Evolutionary conservation across 108 stramenopile species (phyloP), one percentile per base, ranked within the genome.

Genomic region (Nitzschia putrida): DNA sequence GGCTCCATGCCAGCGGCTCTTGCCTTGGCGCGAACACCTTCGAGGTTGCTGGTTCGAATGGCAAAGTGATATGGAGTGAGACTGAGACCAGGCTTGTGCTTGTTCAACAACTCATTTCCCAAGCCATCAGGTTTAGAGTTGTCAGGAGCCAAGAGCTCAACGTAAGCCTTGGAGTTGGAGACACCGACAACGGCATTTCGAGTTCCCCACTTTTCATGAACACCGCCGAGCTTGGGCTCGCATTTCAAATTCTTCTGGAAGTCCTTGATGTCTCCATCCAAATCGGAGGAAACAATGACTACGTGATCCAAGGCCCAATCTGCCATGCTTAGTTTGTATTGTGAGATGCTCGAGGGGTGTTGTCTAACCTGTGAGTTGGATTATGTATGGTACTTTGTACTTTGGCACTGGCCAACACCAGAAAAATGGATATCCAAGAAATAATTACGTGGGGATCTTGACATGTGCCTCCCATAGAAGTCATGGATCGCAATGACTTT

Each of bases 261-360:
- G 37, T 63, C 61, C 14, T 63, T 24, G 23, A 63, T 63, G 23
- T 63, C 61, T 20, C 1, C 1, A 2, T 44, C 61, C 44, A 63
- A 22, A 22, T 63, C 61, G 8, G 42, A 63, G 8, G 61, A 8
- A 18, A 43, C 61, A 10, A 63, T 47, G 10, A 63, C 61, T 14
- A 63, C 61, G 44, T 63, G 61, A 22, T 63, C 61, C 44, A 63
- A 24, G 4, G 61, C 24, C 61, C 61, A 63, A 47, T 63, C 61
- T 45, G 61, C 12, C 61, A 63, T 63, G 16, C 0, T 55, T 55
- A 22, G 0, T 55, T 3, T 55, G 4, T 34, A 34, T 34, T 34
- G 29, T 34, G 29, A 34, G 29, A 34, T 34, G 29, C 29, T 4
- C 4, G 4, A 34, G 4, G 29, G 29, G 29, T 34, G 29, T 3